These are phyloP conservation scores for Ilex paraguariensis DNA, from an alignment of 305 asterid genomes.

Conservation along the genomic window DNA sequence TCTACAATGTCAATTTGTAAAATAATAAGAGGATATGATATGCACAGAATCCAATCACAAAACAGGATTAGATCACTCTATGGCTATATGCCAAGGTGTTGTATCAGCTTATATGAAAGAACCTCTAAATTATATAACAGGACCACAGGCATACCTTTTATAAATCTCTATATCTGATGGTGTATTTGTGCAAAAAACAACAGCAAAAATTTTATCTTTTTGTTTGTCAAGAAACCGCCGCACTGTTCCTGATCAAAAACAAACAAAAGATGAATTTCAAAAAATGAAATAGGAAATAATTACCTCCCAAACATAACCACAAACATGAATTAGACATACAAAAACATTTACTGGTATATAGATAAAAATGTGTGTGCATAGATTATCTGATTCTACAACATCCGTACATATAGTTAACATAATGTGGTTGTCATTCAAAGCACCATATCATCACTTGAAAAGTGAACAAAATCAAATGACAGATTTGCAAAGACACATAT, in stretches of 20 bases:
- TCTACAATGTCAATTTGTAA: slow-evolving; percentile 20
- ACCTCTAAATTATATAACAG: no score
- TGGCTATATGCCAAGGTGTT: no score
- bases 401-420: not conserved
- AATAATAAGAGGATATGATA: no score
- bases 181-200: slow-evolving; percentile 71
- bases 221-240: slow-evolving; percentile 89
- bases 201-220: slow-evolving; percentile 63
- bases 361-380: not conserved
- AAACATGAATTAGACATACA: slow-evolving; percentile 4
- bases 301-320: not conserved
- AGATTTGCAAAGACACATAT: not conserved
- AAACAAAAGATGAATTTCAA: slow-evolving; percentile 9
- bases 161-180: slow-evolving; percentile 81
- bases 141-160: slow-evolving; percentile 46
- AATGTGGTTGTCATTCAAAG: not conserved
- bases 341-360: not conserved
- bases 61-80: no score
- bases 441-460: not conserved
- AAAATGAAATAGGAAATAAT: slow-evolving; percentile 4
- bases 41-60: no score
- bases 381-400: not conserved
- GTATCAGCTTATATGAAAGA: no score
- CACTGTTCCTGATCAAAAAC: slow-evolving; percentile 63
- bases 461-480: not conserved